phyloP scores from a whole-genome alignment of 1,284 basidiomycete species.

The Sporisorium sorghi region DNA sequence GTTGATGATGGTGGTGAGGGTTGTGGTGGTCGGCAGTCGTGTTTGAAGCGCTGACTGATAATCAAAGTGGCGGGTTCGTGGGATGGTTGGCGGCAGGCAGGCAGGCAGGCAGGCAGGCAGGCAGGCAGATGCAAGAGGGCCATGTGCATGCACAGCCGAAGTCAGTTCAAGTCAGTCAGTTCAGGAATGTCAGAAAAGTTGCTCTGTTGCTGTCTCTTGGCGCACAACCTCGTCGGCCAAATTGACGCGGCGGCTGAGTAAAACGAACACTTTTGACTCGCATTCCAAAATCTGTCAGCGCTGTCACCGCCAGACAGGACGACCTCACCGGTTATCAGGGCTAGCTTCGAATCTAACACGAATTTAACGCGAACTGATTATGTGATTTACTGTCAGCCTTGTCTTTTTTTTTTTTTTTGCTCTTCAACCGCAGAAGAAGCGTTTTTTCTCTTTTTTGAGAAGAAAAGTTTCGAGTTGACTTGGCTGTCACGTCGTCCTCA shows the following conservation, averaged over 20 bases:
- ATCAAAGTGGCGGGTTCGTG: neutral
- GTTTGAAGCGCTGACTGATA: neutral
- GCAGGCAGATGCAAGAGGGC: constrained; percentile 1
- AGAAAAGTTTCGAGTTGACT: constrained; percentile 33
- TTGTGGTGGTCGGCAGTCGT: neutral
- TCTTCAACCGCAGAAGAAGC: constrained; percentile 14
- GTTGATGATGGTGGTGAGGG: neutral
- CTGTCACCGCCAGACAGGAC: constrained; percentile 5
- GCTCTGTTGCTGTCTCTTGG: neutral
- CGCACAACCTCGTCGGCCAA: neutral
- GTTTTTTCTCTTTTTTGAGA: neutral
- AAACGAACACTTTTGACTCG: neutral
- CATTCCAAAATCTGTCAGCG: constrained; percentile 1
- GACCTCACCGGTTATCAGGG: constrained; percentile 39
- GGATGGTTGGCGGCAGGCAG: no score
- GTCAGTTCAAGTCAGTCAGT: no score
- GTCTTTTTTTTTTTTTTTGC: neutral
- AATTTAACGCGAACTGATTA: constrained; percentile 5
- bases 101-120: no score
- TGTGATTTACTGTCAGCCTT: neutral
- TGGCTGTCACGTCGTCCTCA: constrained; percentile 12
- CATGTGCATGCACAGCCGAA: neutral
- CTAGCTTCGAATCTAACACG: constrained; percentile 4
- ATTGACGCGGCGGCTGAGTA: neutral
- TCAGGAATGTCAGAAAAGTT: neutral